Evolutionary conservation across 2,329 filamentous ascomycete genomes (phyloP), one percentile per base, ranked within the genome.

Genomic region (Massarina eburnea): DNA sequence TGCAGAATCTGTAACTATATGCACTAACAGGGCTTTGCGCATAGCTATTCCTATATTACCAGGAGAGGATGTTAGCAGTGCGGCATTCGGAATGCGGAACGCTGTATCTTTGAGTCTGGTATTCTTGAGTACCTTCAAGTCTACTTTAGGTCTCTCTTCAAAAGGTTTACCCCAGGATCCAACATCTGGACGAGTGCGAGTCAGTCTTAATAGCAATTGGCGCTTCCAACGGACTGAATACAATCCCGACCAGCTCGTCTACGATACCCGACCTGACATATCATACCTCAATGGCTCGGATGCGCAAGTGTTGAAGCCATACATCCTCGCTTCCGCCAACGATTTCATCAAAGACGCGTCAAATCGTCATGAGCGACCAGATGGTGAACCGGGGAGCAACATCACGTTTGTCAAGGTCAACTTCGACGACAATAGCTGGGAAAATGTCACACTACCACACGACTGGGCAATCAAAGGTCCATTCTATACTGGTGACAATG

Each of bases 391-490:
- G 17, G 58, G 52, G 1, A 55, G 51, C 26, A 60, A 67, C 26
- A 51, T 73, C 20, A 48, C 52, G 14, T 75, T 64, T 44, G 64
- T 66, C 0, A 58, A 71, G 21, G 33, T 37, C 1, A 46, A 36
- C 3, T 75, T 73, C 43, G 64, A 77, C 41, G 76, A 78, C 44
- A 61, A 47, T 10, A 33, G 51, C 0, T 79, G 75, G 76, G 67
- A 75, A 29, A 40, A 53, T 3, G 57, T 78, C 17, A 61, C 62
- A 7, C 57, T 79, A 5, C 76, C 76, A 0, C 76, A 79, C 51
- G 76, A 79, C 54, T 79, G 75, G 76, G 75, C 76, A 17, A 73
- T 78, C 50, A 66, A 67, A 14, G 75, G 75, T 0, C 73, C 75
- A 1, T 79, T 79, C 45, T 26, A 26, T 10, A 10, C 10, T 10